These are phyloP conservation scores for Oryza longistaminata DNA, from an alignment of 176 grass and related monocot species.

Conservation along the genomic window DNA sequence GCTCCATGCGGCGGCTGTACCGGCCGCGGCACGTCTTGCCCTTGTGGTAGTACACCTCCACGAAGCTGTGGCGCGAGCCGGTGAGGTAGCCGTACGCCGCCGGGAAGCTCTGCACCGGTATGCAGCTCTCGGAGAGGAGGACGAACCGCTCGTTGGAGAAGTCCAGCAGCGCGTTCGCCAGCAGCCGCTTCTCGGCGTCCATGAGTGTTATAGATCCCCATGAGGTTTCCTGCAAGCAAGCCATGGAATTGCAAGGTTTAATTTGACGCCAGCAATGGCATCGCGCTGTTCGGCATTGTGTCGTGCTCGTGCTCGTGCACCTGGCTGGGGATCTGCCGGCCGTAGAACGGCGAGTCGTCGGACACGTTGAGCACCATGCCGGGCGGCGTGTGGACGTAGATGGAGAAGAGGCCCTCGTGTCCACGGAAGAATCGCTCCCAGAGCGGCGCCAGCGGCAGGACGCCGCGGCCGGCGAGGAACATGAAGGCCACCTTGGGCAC, in stretches of 20 bases:
- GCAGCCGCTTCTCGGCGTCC: conserved; percentile 86
- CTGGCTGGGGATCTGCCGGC: conserved; percentile 82
- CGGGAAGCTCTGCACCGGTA: conserved; percentile 78
- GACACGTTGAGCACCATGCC: conserved; percentile 55
- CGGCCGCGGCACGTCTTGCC: conserved; percentile 52
- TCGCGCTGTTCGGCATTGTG: conserved; percentile 10
- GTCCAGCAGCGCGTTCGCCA: conserved; percentile 85
- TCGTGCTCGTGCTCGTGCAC: conserved; percentile 36
- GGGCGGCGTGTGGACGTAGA: conserved; percentile 81
- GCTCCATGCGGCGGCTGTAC: conserved; percentile 77
- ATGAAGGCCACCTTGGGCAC: conserved; percentile 86
- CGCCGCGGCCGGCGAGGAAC: conserved; percentile 66
- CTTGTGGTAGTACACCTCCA: conserved; percentile 62
- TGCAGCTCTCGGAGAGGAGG: conserved; percentile 92
- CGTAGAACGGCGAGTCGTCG: conserved; percentile 63
- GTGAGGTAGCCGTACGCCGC: conserved; percentile 70
- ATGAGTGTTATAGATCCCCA: conserved; percentile 79
- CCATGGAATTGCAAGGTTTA: too few relatives aligned
- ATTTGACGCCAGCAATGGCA: too few relatives aligned
- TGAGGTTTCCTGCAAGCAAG: conserved; percentile 36
- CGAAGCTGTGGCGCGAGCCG: conserved; percentile 72
- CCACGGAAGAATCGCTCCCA: conserved; percentile 93
- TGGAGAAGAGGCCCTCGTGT: conserved; percentile 54
- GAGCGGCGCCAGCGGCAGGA: conserved; percentile 63
- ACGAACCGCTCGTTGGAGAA: conserved; percentile 96